A percentile compares a stretch with the other conserved stretches of the same genome.
Evolutionary conservation across 345 rosid species (phyloP).

Genomic region (Geranium brycei): DNA sequence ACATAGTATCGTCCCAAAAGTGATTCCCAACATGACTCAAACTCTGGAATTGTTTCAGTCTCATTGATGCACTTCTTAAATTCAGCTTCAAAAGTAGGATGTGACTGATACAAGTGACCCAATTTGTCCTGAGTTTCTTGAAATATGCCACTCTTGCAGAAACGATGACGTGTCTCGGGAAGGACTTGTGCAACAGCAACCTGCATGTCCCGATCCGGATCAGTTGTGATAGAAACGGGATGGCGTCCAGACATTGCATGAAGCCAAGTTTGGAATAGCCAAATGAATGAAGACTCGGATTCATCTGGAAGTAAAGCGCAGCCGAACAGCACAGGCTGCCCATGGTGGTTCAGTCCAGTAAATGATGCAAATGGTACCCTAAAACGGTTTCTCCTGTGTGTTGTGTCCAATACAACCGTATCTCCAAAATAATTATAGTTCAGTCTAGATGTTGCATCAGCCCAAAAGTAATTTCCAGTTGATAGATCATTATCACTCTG

Average conservation of each 20-base stretch:
- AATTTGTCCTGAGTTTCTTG: constrained; percentile 54
- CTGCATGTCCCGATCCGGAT: constrained; percentile 45
- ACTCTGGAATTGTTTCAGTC: constrained; percentile 41
- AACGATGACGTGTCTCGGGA: constrained; percentile 42
- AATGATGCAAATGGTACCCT: constrained; percentile 62
- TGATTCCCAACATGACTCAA: constrained; percentile 53
- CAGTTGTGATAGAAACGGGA: constrained; percentile 62
- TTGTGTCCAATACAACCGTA: constrained; percentile 40
- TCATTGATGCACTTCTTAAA: constrained; percentile 43
- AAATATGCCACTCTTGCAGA: constrained; percentile 39
- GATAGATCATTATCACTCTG: constrained; percentile 28
- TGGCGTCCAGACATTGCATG: constrained; percentile 47
- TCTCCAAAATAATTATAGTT: constrained; percentile 58
- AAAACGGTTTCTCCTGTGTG: constrained; percentile 24
- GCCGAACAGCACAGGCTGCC: constrained; percentile 63
- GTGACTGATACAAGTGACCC: constrained; percentile 35
- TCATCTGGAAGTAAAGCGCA: constrained; percentile 52
- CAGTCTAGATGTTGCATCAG: constrained; percentile 39
- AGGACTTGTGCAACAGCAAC: constrained; percentile 48
- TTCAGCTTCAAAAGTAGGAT: constrained; percentile 57
- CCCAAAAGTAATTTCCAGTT: constrained; percentile 56
- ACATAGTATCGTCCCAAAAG: constrained; percentile 39
- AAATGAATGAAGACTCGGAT: constrained; percentile 45
- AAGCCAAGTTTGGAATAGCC: constrained; percentile 74
- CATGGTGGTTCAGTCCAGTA: constrained; percentile 63